A percentile compares a stretch with the other conserved stretches of the same genome.
Evolutionary conservation across 805 yeast genomes (phyloP).

Genomic region (Maudiozyma saulgeensis): DNA sequence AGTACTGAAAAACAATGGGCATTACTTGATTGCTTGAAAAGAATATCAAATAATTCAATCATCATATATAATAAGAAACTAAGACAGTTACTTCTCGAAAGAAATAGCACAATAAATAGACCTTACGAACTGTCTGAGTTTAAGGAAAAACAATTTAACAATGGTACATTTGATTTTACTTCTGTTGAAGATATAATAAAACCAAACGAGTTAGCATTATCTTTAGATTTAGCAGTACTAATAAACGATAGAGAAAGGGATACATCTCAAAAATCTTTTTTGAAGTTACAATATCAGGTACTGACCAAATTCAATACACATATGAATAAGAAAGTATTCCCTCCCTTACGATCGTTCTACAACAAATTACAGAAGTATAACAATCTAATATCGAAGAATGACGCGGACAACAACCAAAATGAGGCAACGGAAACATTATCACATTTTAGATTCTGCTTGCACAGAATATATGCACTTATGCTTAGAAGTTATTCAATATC

Average conservation of each 20-base stretch:
- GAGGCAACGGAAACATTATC: not conserved
- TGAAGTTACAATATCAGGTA: constrained; percentile 23
- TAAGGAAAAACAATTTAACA: constrained; percentile 12
- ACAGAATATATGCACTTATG: constrained; percentile 35
- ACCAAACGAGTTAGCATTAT: constrained; percentile 25
- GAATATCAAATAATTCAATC: constrained; percentile 22
- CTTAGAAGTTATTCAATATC: constrained; percentile 13
- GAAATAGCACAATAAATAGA: constrained; percentile 20
- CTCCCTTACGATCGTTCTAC: constrained; percentile 18
- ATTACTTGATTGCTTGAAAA: constrained; percentile 16
- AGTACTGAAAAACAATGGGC: constrained; percentile 21
- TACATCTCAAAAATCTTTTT: constrained; percentile 18
- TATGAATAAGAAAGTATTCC: constrained; percentile 18
- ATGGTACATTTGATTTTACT: constrained; percentile 18
- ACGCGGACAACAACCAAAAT: constrained; percentile 1
- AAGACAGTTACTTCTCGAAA: constrained; percentile 24
- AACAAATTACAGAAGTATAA: constrained; percentile 21
- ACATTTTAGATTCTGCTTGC: constrained; percentile 26
- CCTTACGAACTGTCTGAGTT: constrained; percentile 21
- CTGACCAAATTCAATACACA: constrained; percentile 19
- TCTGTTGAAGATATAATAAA: constrained; percentile 26
- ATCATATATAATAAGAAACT: constrained; percentile 24
- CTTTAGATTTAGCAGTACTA: constrained; percentile 27
- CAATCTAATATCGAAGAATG: constrained; percentile 4
- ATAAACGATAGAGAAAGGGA: constrained; percentile 23